Percentiles rank a stretch among this genome's conserved stretches.
Conservation (phyloP, 805 yeast genomes). For the Candida ortonii region DNA sequence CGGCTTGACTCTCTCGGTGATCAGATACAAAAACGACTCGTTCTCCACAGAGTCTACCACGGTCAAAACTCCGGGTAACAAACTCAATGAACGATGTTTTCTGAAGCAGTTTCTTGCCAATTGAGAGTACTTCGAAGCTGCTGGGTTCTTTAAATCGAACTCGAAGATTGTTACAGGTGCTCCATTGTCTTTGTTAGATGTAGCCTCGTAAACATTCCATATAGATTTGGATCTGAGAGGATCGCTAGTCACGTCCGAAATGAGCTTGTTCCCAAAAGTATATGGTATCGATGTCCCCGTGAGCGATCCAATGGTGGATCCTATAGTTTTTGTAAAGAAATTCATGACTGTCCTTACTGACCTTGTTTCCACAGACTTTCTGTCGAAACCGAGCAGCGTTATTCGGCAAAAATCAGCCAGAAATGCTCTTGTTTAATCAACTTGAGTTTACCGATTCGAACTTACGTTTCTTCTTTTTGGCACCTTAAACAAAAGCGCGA, state of each 20-base stretch:
- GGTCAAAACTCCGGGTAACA: constrained; percentile 65
- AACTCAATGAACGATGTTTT: constrained; percentile 52
- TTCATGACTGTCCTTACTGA: constrained; percentile 51
- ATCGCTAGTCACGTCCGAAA: constrained; percentile 21
- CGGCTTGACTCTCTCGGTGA: constrained; percentile 67
- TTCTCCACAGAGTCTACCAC: constrained; percentile 63
- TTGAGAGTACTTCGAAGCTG: constrained; percentile 28
- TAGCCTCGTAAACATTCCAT: constrained; percentile 66
- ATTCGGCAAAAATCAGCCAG: too few relatives aligned
- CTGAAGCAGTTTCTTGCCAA: constrained; percentile 44
- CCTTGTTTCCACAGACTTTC: too few relatives aligned
- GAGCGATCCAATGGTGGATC: constrained; percentile 50
- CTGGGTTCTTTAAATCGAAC: constrained; percentile 47
- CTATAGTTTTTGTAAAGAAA: constrained; percentile 62
- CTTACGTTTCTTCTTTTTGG: too few relatives aligned
- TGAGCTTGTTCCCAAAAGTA: constrained; percentile 44
- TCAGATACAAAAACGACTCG: constrained; percentile 53
- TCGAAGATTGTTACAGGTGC: constrained; percentile 60
- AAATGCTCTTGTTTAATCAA: too few relatives aligned
- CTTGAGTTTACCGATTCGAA: too few relatives aligned
- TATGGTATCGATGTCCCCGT: constrained; percentile 62
- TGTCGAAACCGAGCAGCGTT: too few relatives aligned
- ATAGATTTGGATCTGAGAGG: constrained; percentile 37
- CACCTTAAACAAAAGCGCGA: too few relatives aligned
- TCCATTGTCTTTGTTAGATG: constrained; percentile 48